Evolutionary conservation across 345 rosid species (phyloP).

Genomic region (Cardamine resedifolia): DNA sequence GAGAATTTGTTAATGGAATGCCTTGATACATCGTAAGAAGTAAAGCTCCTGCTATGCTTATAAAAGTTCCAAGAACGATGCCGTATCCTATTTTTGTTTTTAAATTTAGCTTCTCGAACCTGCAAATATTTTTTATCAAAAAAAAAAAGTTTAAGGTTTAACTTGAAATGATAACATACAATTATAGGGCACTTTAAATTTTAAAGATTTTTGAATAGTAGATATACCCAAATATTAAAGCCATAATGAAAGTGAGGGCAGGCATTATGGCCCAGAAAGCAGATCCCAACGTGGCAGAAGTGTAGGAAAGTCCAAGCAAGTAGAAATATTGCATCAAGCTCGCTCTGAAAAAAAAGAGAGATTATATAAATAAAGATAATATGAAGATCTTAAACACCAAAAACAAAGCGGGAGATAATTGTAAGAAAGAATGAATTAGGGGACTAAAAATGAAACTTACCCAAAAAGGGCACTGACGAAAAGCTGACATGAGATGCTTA

Average conservation of each 20-base stretch:
- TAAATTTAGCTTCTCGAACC: constrained; percentile 50
- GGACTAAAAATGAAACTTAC: constrained; percentile 32
- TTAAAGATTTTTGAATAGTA: neutral
- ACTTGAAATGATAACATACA: neutral
- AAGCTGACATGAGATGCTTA: constrained; percentile 46
- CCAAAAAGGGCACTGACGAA: constrained; percentile 71
- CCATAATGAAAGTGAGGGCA: constrained; percentile 59
- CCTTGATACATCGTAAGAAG: constrained; percentile 53
- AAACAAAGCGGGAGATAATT: neutral
- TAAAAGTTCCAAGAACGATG: constrained; percentile 46
- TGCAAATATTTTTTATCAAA: constrained; percentile 10
- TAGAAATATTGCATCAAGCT: constrained; percentile 62
- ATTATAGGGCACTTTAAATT: neutral
- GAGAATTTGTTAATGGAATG: constrained; percentile 30
- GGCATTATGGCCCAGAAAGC: constrained; percentile 66
- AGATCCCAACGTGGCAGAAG: constrained; percentile 58
- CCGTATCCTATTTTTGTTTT: constrained; percentile 43
- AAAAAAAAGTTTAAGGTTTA: neutral
- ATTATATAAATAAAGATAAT: too few relatives aligned
- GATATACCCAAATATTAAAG: constrained; percentile 60
- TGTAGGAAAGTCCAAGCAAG: constrained; percentile 64
- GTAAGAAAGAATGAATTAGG: neutral
- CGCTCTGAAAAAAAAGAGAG: constrained; percentile 42
- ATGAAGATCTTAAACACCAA: neutral
- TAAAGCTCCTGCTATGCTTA: constrained; percentile 58